Base-by-base conservation (phyloP, 495 filamentous ascomycete genomes). In the Penicillium waksmanii region DNA sequence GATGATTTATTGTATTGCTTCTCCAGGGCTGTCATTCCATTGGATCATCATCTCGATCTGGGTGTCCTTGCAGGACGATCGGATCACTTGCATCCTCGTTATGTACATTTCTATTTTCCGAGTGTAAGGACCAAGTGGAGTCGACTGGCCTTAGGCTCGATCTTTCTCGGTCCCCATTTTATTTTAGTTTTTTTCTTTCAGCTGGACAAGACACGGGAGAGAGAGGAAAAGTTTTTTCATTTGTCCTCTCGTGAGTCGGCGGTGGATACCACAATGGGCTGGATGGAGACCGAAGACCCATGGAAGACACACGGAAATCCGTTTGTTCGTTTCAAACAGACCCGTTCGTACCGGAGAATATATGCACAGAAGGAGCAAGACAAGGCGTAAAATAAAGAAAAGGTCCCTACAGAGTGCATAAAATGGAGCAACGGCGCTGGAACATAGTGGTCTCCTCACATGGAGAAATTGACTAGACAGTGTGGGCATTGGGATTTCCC, bases 131-230 rank as follows among this genome's bases (percentile, higher is more conserved):
- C 67, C 68, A 68, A 57, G 64, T 64, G 66, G 61, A 65, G 66
- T 52, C 19, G 50, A 44, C 27, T 51, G 46, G 56, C 64, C 64
- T 72, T 69, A 67, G 73, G 66, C 68, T 68, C 71, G 71, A 74
- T 76, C 71, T 70, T 56, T 51, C 60, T 67, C 61, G 51, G 42
- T 57, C 10, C 15, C 15, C 11, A 40, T 40, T 40, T 40, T 10
- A 44, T 44, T 44, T 44, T 44, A 44, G n/a, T 44, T 44, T 44
- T 60, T 62, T 63, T 65, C 62, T 62, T 67, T 51, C 19, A 44
- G n/a, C 15, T 48, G 46, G 9, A 49, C 52, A 58, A 54, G 53
- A 65, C 59, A 66, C 66, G 66, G 66, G 64, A 36, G 57, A 60
- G 35, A 50, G 21, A 53, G 35, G 36, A 38, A 47, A 53, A 55